Conservation (phyloP, 352 stramenopile species). For the Globisporangium mamillatum region DNA sequence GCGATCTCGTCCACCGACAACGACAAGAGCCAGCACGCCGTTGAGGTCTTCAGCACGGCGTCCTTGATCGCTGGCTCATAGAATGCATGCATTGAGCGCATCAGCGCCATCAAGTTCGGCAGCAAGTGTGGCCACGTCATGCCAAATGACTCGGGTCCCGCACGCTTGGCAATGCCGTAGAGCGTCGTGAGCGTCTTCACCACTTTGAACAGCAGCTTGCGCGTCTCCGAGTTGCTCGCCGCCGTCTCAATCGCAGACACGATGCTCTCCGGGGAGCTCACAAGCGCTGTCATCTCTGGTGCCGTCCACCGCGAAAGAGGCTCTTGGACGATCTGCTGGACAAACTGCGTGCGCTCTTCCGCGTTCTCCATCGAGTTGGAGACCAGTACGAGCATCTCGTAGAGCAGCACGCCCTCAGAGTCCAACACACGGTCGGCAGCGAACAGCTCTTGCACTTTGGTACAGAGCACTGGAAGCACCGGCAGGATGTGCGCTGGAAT, state of each 20-base stretch:
- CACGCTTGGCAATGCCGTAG: constrained; percentile 72
- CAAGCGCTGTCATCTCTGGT: constrained; percentile 60
- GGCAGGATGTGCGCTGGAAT: constrained; percentile 74
- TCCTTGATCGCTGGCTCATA: constrained; percentile 51
- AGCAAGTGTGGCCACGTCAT: constrained; percentile 64
- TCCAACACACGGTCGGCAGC: constrained; percentile 66
- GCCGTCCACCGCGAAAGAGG: constrained; percentile 60
- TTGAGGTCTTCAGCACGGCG: constrained; percentile 48
- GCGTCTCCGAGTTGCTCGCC: constrained; percentile 32
- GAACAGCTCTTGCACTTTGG: constrained; percentile 73
- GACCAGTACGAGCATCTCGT: constrained; percentile 80
- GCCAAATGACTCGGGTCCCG: constrained; percentile 42
- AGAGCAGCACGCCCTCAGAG: constrained; percentile 72
- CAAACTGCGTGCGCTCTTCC: constrained; percentile 59
- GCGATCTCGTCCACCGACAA: constrained; percentile 75
- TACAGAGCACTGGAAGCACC: constrained; percentile 66
- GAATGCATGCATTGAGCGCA: constrained; percentile 61
- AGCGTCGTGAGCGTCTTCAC: constrained; percentile 78
- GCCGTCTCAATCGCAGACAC: constrained; percentile 52
- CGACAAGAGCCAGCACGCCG: constrained; percentile 61
- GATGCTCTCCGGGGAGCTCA: constrained; percentile 52
- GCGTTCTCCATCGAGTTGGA: constrained; percentile 73
- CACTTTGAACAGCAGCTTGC: constrained; percentile 49
- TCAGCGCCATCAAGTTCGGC: constrained; percentile 58
- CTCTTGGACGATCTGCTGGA: constrained; percentile 73